Conservation (phyloP, 768 basidiomycete species). For the Suillus placidus region DNA sequence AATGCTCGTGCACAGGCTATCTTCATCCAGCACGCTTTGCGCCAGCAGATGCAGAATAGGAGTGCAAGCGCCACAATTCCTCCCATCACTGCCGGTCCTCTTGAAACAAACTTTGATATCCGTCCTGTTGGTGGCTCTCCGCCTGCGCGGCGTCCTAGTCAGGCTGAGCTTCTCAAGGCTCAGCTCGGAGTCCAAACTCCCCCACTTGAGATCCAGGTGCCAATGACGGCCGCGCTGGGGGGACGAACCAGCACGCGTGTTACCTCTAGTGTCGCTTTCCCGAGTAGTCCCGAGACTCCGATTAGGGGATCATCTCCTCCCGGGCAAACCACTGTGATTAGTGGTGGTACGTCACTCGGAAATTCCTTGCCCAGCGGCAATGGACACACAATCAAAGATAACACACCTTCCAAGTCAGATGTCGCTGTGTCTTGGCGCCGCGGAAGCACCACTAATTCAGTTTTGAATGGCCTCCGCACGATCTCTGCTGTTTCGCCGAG, state of each 20-base stretch:
- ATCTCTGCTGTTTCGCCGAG: conserved; percentile 56
- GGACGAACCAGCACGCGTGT: conserved; percentile 74
- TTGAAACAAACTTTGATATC: conserved; percentile 64
- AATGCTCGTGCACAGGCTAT: conserved; percentile 68
- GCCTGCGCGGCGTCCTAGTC: conserved; percentile 68
- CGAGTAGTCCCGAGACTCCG: conserved; percentile 45
- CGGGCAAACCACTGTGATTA: conserved; percentile 66
- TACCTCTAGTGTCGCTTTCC: conserved; percentile 42
- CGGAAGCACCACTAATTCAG: conserved; percentile 67
- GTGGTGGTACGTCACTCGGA: conserved; percentile 73
- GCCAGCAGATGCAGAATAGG: conserved; percentile 52
- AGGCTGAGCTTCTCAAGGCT: conserved; percentile 65
- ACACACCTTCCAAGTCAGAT: conserved; percentile 77
- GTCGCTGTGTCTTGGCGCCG: conserved; percentile 81
- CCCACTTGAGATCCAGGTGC: conserved; percentile 58
- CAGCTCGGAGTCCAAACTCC: conserved; percentile 50
- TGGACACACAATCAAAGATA: conserved; percentile 28
- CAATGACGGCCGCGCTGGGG: conserved; percentile 80
- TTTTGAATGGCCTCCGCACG: conserved; percentile 65
- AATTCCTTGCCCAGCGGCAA: conserved; percentile 44
- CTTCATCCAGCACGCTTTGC: conserved; percentile 59
- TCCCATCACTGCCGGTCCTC: conserved; percentile 77
- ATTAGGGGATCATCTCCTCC: conserved; percentile 48
- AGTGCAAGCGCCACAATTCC: conserved; percentile 54
- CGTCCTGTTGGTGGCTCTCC: conserved; percentile 55